These are phyloP conservation scores for Codiaeum variegatum DNA, from an alignment of 441 rosid species.

Conservation along the genomic window DNA sequence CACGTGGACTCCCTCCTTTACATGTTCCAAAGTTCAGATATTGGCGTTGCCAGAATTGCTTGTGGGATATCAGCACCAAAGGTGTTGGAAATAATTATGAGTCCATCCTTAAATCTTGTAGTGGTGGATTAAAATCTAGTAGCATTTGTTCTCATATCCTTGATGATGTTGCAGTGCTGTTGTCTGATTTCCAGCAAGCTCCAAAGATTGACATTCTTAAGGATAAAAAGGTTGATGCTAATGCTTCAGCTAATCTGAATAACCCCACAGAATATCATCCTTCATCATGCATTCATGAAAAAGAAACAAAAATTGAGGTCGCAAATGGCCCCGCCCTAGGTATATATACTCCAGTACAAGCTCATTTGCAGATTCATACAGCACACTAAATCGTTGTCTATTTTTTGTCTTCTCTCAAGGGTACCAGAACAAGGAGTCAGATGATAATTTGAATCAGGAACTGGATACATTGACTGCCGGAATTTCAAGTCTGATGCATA, in stretches of 20 bases:
- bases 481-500: constrained; percentile 27
- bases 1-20: constrained; percentile 54
- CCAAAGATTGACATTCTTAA: constrained; percentile 27
- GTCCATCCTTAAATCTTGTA: constrained; percentile 21
- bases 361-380: constrained; percentile 13
- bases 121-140: constrained; percentile 29
- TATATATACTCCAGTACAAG: constrained; percentile 31
- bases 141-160: constrained; percentile 28
- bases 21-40: constrained; percentile 59
- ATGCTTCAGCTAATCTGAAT: constrained; percentile 24
- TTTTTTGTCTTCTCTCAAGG: constrained; percentile 28
- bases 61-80: constrained; percentile 34
- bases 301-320: constrained; percentile 29
- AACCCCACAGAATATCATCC: constrained; percentile 21
- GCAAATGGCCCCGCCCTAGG: constrained; percentile 30
- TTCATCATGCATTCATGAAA: constrained; percentile 29
- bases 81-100: constrained; percentile 28
- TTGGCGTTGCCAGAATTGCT: constrained; percentile 67
- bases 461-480: constrained; percentile 24
- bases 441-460: constrained; percentile 34
- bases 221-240: constrained; percentile 31
- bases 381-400: constrained; percentile 8
- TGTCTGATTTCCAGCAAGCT: constrained; percentile 31
- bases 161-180: constrained; percentile 27
- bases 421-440: constrained; percentile 26